Conservation (phyloP, 1,139 yeast species). For the Kluyveromyces sp. region DNA sequence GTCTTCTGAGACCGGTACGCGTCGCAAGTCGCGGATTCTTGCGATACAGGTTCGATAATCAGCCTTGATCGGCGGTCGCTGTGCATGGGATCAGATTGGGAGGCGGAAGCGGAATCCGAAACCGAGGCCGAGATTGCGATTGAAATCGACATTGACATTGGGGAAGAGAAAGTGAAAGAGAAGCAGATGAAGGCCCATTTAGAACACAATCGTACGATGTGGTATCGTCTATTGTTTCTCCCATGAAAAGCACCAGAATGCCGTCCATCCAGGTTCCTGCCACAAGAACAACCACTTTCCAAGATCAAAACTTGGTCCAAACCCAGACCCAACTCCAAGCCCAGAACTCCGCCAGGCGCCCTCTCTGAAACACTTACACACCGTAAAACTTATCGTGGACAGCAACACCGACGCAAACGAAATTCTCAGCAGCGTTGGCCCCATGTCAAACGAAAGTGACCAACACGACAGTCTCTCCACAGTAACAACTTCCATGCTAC, state of each 20-base stretch:
- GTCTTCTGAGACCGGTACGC: conserved; percentile 3
- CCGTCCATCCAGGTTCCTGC: conserved; percentile 24
- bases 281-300: conserved; percentile 20
- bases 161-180: not conserved
- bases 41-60: conserved; percentile 4
- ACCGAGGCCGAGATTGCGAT: not conserved
- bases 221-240: conserved; percentile 23
- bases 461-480: not conserved
- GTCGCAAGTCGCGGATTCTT: conserved; percentile 3
- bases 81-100: too few relatives aligned
- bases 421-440: not conserved
- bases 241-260: conserved; percentile 6
- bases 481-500: conserved; percentile 1
- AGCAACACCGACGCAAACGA: not conserved
- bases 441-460: not conserved
- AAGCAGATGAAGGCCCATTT: too few relatives aligned
- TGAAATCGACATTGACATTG: not conserved
- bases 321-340: not conserved
- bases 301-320: not conserved
- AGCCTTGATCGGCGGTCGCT: not conserved
- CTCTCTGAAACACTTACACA: too few relatives aligned
- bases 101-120: not conserved
- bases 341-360: not conserved
- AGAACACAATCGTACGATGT: conserved; percentile 18
- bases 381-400: not conserved